These are phyloP conservation scores for Neofusicoccum parvum DNA, from an alignment of 2,329 filamentous ascomycete species.

Conservation along the genomic window DNA sequence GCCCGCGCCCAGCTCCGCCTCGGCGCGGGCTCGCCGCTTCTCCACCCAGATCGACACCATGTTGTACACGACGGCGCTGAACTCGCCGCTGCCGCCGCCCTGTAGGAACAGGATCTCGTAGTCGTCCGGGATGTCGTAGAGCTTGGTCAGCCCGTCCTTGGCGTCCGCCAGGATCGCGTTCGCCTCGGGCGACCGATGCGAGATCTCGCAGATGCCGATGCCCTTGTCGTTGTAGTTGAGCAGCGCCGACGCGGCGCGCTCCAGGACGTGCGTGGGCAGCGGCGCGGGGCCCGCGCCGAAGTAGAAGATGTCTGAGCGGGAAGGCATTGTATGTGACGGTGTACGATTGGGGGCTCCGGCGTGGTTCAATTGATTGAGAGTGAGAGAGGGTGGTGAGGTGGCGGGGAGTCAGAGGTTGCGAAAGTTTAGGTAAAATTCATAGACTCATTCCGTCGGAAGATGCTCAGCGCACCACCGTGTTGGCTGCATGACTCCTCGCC, in stretches of 20 bases:
- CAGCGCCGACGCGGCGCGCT: constrained; percentile 74
- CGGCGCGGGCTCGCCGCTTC: constrained; percentile 62
- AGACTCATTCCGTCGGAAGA: not conserved
- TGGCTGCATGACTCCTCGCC: constrained; percentile 14
- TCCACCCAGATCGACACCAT: constrained; percentile 81
- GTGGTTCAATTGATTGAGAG: not conserved
- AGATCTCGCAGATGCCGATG: constrained; percentile 85
- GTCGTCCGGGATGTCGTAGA: constrained; percentile 80
- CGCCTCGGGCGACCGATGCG: constrained; percentile 80
- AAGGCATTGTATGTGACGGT: constrained; percentile 59
- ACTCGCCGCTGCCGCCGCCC: constrained; percentile 82
- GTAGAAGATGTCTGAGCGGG: constrained; percentile 75
- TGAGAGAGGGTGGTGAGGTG: not conserved
- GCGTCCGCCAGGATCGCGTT: constrained; percentile 76
- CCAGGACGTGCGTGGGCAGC: constrained; percentile 78
- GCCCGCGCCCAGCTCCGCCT: constrained; percentile 54
- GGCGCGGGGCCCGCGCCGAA: constrained; percentile 91
- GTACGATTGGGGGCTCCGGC: not conserved
- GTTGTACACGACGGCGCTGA: constrained; percentile 83
- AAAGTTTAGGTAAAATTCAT: too few relatives aligned
- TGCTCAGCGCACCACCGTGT: not conserved
- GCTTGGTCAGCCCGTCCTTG: constrained; percentile 71
- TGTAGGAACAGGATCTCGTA: constrained; percentile 91
- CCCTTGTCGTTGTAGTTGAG: constrained; percentile 81
- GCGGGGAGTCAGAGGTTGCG: not conserved